These are phyloP conservation scores for Sugiyamaella marilandica DNA, from an alignment of 805 yeast genomes.

Conservation along the genomic window DNA sequence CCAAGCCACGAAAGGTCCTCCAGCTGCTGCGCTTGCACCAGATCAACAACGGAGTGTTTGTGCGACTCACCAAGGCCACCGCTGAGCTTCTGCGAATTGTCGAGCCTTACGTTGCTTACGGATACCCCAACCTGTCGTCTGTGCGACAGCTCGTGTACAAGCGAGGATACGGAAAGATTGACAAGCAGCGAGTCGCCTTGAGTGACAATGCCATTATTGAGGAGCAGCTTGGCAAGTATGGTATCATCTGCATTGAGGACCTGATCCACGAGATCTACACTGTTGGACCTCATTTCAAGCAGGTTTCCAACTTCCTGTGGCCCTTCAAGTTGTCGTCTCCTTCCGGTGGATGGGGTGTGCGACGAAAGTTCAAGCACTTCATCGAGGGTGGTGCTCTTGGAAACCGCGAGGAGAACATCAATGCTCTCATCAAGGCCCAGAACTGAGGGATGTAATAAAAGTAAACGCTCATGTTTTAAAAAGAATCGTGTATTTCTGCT, in stretches of 20 bases:
- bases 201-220: constrained; percentile 70
- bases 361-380: constrained; percentile 77
- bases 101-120: constrained; percentile 79
- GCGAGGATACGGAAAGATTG: constrained; percentile 81
- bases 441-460: constrained; percentile 38
- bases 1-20: constrained; percentile 98
- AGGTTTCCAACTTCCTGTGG: constrained; percentile 81
- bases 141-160: constrained; percentile 72
- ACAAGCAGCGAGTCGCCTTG: constrained; percentile 71
- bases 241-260: constrained; percentile 71
- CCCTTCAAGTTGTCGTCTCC: constrained; percentile 83
- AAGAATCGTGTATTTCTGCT: no score
- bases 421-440: constrained; percentile 70
- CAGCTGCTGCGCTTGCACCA: constrained; percentile 67
- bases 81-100: constrained; percentile 69
- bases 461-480: not conserved
- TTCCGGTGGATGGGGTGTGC: constrained; percentile 76
- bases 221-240: constrained; percentile 67
- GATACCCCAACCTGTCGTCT: constrained; percentile 74
- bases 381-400: constrained; percentile 85
- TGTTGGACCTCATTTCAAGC: constrained; percentile 82
- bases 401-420: constrained; percentile 77
- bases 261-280: constrained; percentile 79
- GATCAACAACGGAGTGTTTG: constrained; percentile 76
- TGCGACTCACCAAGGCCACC: constrained; percentile 77